Evolutionary conservation across 75 land plant species (phyloP), one percentile per base, ranked within the genome.

Genomic region (Cunninghamia lanceolata): DNA sequence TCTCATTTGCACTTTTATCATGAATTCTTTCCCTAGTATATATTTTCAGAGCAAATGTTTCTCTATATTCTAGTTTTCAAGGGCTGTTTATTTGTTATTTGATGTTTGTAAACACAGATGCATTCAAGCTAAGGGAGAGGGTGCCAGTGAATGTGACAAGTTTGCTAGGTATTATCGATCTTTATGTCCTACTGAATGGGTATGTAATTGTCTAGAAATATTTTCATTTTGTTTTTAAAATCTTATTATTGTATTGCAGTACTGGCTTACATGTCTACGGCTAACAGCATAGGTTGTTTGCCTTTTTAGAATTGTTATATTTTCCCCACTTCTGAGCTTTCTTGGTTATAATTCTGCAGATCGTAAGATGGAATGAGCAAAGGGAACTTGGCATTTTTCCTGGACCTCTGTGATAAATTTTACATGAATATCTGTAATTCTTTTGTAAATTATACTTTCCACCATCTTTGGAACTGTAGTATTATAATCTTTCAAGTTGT

Each of bases 151-250:
- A 16, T 93, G 94, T 59, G 87, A 90, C n/a, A 92, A 92, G 82
- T 92, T 88, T 85, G 85, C 88, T 13, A 88, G 43, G 47, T 89
- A 89, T 45, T 91, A 93, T 86, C 91, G 88, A 8, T 93, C 93
- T 11, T 71, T 91, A 2, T 91, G 89, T 82, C 93, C 93, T 35
- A 81, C 77, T 30, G 93, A 91, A 86, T 91, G 93, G 94, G 89
- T 91, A 70, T 74, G 84, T 85, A 43, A 14, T 50, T 17, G 25
- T 30, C 25, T 38, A 19, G 0, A 17, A 36, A 36, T 10, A 6
- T 63, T 85, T 42, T 56, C 36, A 76, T 34, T 21, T 54, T 21
- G 7, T 43, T 42, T 71, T 34, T 43, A 35, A 35, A 45, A 52
- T 32, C 2, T 46, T 56, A 40, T 28, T 46, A 8, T 2, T 39